Conservation (phyloP, 257 asterid genomes). For the Phtheirospermum japonicum region DNA sequence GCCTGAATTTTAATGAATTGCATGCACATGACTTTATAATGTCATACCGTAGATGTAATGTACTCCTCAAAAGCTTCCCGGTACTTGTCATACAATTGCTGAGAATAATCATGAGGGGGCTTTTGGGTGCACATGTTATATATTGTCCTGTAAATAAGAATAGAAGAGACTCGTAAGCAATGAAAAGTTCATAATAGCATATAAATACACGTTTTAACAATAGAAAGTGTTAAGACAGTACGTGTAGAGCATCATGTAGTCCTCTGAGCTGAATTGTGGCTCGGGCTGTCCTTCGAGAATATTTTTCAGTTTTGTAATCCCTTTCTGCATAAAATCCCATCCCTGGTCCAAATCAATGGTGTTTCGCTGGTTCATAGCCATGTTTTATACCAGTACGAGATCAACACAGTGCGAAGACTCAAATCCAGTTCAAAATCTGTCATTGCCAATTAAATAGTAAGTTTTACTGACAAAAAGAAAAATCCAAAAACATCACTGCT, state of each 20-base stretch:
- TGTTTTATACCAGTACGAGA: conserved; percentile 25
- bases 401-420: conserved; percentile 24
- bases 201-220: neutral
- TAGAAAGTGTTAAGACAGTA: conserved; percentile 30
- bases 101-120: conserved; percentile 97
- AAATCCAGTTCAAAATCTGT: conserved; percentile 26
- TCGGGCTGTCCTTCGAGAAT: conserved; percentile 89
- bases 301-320: conserved; percentile 78
- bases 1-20: neutral
- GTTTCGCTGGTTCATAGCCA: conserved; percentile 74
- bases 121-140: conserved; percentile 98
- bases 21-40: conserved; percentile 11
- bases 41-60: conserved; percentile 58
- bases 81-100: conserved; percentile 89
- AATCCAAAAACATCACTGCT: conserved; percentile 2
- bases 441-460: conserved; percentile 12
- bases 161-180: conserved; percentile 26
- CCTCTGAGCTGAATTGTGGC: conserved; percentile 92
- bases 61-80: conserved; percentile 85
- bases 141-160: conserved; percentile 59
- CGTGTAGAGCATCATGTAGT: conserved; percentile 95
- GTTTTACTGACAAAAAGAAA: conserved; percentile 9
- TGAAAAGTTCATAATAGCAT: neutral
- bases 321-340: conserved; percentile 94
- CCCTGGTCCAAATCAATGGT: conserved; percentile 94